phyloP scores from a whole-genome alignment of 2,329 filamentous ascomycete species.

The Keithomyces neogunnii region DNA sequence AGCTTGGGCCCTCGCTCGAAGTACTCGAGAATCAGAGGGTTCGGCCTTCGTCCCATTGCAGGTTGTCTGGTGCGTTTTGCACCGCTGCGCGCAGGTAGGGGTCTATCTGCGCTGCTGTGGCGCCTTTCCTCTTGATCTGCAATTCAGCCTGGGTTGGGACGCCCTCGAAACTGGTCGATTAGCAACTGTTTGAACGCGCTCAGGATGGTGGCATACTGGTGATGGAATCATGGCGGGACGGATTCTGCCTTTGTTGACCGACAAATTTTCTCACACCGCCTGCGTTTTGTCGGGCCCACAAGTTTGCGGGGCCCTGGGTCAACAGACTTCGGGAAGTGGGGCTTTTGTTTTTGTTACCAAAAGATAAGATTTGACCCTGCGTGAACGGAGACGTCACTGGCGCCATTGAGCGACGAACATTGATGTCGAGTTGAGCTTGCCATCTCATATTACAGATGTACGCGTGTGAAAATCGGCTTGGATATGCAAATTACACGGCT shows the following conservation, averaged over 20 bases:
- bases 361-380: too few species aligned
- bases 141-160: background rate
- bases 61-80: slow-evolving; percentile 10
- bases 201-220: slow-evolving; percentile 7
- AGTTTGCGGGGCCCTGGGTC: background rate
- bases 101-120: slow-evolving; percentile 9
- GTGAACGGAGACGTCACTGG: too few species aligned
- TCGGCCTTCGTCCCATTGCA: slow-evolving; percentile 74
- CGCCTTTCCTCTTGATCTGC: background rate
- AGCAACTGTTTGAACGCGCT: background rate
- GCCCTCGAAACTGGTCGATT: background rate
- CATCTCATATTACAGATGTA: too few species aligned
- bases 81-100: slow-evolving; percentile 18
- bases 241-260: slow-evolving; percentile 26
- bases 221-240: slow-evolving; percentile 12
- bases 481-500: too few species aligned
- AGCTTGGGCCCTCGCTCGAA: slow-evolving; percentile 83
- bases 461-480: too few species aligned
- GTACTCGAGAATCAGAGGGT: slow-evolving; percentile 77
- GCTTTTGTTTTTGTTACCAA: background rate
- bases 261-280: slow-evolving; percentile 27
- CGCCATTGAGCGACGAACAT: too few species aligned
- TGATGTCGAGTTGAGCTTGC: too few species aligned
- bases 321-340: background rate
- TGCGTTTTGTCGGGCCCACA: slow-evolving; percentile 7